Base-by-base conservation (phyloP, 1,139 yeast species). In the Pichia sp. region DNA sequence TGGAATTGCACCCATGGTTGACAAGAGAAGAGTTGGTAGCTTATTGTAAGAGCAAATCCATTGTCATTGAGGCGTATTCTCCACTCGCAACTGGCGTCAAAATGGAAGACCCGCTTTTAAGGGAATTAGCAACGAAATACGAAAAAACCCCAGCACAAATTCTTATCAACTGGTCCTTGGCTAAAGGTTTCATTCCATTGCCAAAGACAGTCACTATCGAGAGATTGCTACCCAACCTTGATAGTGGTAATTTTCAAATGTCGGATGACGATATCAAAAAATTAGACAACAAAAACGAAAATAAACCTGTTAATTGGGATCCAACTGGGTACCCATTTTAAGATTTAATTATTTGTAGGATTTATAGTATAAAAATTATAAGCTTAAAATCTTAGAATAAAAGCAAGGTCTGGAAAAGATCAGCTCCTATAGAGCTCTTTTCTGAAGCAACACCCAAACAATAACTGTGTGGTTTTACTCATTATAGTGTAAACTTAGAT, bases 1-100 rank as follows among this genome's bases (percentile, higher is more conserved):
- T 83, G 50, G 90, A 83, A 61, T 73, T 83, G 23, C 78, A 85
- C 50, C 92, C 90, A 1, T 83, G 88, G 87, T 68, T 81, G 46
- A 81, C 79, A 84, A 69, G 87, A 54, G 67, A 68, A 37, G 82
- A 81, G 36, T 63, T 83, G 44, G 77, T 78, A 3, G 72, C 73
- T 37, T 81, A 66, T 62, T 79, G 84, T 50, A 62, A 67, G 40
- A 49, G 65, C 43, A 57, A 75, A 55, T 71, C 74, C 61, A 70
- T 83, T 35, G 61, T 69, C 5, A 72, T 78, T 7, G 84, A 81
- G 59, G 88, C 92, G 1, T 85, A 75, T 61, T 76, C 85, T 4
- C 92, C 95, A 11, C 67, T 82, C 56, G 79, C 85, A 2, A 80
- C 76, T 48, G 84, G 87, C 4, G 59, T 62, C 44, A 73, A 76